Base-by-base conservation (phyloP, 495 filamentous ascomycete genomes). In the Penicillium pancosmium region DNA sequence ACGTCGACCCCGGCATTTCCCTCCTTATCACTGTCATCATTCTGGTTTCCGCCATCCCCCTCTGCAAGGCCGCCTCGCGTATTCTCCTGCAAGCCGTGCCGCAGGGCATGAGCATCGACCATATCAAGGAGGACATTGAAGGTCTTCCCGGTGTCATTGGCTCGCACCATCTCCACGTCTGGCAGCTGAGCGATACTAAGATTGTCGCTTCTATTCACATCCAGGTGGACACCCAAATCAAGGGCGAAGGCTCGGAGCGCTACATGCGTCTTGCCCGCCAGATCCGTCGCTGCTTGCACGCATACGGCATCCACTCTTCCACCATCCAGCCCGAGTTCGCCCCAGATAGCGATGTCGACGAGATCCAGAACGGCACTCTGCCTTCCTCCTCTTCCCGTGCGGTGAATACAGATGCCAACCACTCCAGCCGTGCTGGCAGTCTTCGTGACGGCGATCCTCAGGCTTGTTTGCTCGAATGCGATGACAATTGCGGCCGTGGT, bases 281-380 rank as follows among this genome's bases (percentile, higher is more conserved):
- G 56, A 88, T 95, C 18, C 80, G 92, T 13, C 84, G 83, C 38
- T 98, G 94, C 69, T 83, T 98, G 16, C 94, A 98, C 67, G 94
- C 86, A 15, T 96, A 96, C 63, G 94, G 94, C 13, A 97, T 98
- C 60, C 94, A 98, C 75, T 94, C 90, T n/a, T 92, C 91, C 4
- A 98, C 94, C 8, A 97, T 98, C 61, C 94, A 98, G 74, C 95
- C 95, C 3, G 94, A 98, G 69, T 98, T 94, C 71, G 89, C 88
- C 61, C 78, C 84, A 2, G 80, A 84, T 46, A 73, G 73, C 33
- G 79, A 80, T n/a, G 78, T 80, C 49, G 88, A 86, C 64, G 74
- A 80, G 16, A 74, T 63, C 41, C 58, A 56, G 23, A 57, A 55
- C 38, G 63, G 65, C 5, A 62, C 34, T 15, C 63, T 62, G n/a